These are phyloP conservation scores for Solanum stenotomum DNA, from an alignment of 257 asterid genomes.

Conservation along the genomic window DNA sequence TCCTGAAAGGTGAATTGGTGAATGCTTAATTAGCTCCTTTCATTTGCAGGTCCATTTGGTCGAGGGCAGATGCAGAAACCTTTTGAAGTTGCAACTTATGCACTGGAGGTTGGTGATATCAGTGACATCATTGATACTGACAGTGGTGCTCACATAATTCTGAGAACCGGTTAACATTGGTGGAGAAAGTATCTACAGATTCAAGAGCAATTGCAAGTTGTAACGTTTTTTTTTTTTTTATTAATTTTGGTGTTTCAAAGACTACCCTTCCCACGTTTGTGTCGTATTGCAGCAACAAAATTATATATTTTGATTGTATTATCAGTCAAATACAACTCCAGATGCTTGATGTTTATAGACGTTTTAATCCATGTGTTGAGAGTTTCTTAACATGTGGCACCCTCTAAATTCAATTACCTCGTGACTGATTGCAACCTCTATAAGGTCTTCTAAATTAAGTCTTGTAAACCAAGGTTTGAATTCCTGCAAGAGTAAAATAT, in stretches of 20 bases:
- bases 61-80: conserved; percentile 95
- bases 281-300: background rate
- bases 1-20: background rate
- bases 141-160: conserved; percentile 86
- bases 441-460: background rate
- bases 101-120: conserved; percentile 60
- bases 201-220: background rate
- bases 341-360: background rate
- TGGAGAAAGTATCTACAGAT: background rate
- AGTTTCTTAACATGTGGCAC: background rate
- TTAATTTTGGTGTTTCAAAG: background rate
- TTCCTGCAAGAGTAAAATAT: background rate
- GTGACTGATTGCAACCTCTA: background rate
- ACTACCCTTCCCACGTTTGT: background rate
- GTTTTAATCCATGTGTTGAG: background rate
- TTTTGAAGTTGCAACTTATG: conserved; percentile 66
- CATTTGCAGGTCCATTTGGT: conserved; percentile 55
- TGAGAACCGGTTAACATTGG: conserved; percentile 37
- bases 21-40: background rate
- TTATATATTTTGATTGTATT: background rate
- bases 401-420: background rate
- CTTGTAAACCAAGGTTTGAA: background rate
- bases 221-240: background rate
- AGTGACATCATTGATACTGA: conserved; percentile 80
- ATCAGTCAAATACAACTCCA: background rate